Conservation (phyloP, 345 rosid species). For the Eucalyptus melliodora region DNA sequence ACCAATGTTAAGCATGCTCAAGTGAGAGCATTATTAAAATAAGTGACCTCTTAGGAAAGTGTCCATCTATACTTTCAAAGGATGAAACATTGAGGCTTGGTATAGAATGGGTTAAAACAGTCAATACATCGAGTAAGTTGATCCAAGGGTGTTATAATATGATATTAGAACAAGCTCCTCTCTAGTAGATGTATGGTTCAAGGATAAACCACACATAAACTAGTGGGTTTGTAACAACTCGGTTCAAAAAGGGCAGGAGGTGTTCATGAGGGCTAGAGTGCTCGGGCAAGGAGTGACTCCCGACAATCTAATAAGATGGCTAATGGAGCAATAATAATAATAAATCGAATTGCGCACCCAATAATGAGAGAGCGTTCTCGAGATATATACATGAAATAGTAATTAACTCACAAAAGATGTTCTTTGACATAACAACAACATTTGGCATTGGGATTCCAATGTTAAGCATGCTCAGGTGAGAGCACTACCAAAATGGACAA, state of each 20-base stretch:
- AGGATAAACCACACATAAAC: neutral
- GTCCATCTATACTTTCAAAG: too few relatives aligned
- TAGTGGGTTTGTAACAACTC: accelerated
- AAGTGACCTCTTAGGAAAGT: too few relatives aligned
- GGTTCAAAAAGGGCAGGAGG: accelerated
- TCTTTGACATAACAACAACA: neutral
- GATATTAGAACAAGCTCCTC: neutral
- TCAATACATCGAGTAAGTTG: neutral
- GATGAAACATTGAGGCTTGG: neutral
- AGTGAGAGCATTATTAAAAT: too few relatives aligned
- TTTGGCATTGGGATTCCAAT: neutral
- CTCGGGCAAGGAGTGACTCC: too few relatives aligned
- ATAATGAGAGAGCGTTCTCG: too few relatives aligned
- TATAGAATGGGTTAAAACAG: neutral
- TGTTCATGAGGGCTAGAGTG: too few relatives aligned
- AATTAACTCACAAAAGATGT: neutral
- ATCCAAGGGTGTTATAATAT: neutral
- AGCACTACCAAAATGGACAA: too few relatives aligned
- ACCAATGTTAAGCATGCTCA: neutral
- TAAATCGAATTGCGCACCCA: accelerated
- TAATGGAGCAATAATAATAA: too few relatives aligned
- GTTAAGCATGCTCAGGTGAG: too few relatives aligned
- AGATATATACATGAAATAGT: too few relatives aligned
- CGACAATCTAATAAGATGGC: neutral
- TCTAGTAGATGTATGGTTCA: neutral